Conservation (phyloP, 352 stramenopile species). For the Phytophthora megakarya region DNA sequence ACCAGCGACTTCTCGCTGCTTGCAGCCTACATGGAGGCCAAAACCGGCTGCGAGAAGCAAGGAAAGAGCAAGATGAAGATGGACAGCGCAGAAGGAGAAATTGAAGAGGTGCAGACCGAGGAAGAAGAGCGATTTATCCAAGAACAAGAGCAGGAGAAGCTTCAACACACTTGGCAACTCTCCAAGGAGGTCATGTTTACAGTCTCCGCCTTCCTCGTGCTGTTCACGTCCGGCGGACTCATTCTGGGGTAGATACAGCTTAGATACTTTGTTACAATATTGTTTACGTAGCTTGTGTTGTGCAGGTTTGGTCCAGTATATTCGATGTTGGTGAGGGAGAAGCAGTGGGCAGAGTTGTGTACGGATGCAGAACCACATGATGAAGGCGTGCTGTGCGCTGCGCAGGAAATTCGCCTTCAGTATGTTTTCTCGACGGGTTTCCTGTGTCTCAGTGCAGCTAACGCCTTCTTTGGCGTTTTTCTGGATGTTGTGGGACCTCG, state of each 20-base stretch:
- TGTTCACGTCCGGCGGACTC: constrained; percentile 69
- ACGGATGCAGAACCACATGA: constrained; percentile 1
- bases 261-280: no score
- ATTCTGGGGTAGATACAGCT: constrained; percentile 52
- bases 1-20: constrained; percentile 36
- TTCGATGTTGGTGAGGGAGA: constrained; percentile 62
- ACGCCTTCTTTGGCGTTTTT: constrained; percentile 79
- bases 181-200: constrained; percentile 72
- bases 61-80: neutral
- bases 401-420: constrained; percentile 75
- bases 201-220: constrained; percentile 58
- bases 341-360: constrained; percentile 75
- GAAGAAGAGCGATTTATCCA: neutral
- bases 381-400: constrained; percentile 41
- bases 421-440: constrained; percentile 83
- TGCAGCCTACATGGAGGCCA: constrained; percentile 12
- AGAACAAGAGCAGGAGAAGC: neutral
- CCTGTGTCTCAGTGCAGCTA: constrained; percentile 78
- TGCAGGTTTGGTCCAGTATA: constrained; percentile 77
- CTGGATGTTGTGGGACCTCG: constrained; percentile 72
- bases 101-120: constrained; percentile 22
- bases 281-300: neutral
- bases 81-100: neutral
- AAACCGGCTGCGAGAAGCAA: neutral
- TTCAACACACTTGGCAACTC: constrained; percentile 26